phyloP scores from a whole-genome alignment of 2,329 filamentous ascomycete species.

The Talaromyces sp. region DNA sequence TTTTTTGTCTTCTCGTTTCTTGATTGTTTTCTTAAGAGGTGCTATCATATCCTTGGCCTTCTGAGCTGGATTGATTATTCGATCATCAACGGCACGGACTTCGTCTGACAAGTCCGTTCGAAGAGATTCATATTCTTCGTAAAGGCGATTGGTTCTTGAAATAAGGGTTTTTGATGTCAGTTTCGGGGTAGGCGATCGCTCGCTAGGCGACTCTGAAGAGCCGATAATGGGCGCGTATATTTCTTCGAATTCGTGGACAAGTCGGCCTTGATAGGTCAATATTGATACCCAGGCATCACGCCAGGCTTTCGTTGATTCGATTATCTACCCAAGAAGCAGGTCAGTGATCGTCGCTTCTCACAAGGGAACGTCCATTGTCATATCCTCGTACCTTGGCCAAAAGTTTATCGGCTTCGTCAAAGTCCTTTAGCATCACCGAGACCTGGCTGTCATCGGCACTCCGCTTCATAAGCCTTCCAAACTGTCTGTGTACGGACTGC shows the following conservation, averaged over 20 bases:
- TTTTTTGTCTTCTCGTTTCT: slow-evolving; percentile 78
- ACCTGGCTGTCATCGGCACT: slow-evolving; percentile 74
- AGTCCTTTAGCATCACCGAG: slow-evolving; percentile 69
- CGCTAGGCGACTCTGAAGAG: slow-evolving; percentile 54
- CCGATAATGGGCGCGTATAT: slow-evolving; percentile 74
- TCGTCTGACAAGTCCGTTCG: slow-evolving; percentile 69
- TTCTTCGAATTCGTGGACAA: slow-evolving; percentile 63
- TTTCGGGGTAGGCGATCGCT: slow-evolving; percentile 45
- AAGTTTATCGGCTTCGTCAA: slow-evolving; percentile 72
- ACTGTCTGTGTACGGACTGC: slow-evolving; percentile 62
- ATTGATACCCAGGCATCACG: slow-evolving; percentile 74
- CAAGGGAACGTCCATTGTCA: background rate
- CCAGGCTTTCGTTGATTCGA: slow-evolving; percentile 71
- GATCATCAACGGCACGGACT: slow-evolving; percentile 63
- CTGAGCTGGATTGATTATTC: slow-evolving; percentile 65
- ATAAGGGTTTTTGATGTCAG: slow-evolving; percentile 61
- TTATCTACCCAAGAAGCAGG: slow-evolving; percentile 50
- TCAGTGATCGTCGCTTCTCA: slow-evolving; percentile 1
- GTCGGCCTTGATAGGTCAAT: slow-evolving; percentile 62
- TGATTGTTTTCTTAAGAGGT: slow-evolving; percentile 75
- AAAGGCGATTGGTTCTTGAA: slow-evolving; percentile 60
- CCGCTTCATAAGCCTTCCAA: slow-evolving; percentile 67
- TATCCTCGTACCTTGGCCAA: slow-evolving; percentile 58
- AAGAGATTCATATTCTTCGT: slow-evolving; percentile 65
- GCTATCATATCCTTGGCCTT: slow-evolving; percentile 65